Conservation (phyloP, 2,329 filamentous ascomycete species). For the Lachnellula subtilissima region DNA sequence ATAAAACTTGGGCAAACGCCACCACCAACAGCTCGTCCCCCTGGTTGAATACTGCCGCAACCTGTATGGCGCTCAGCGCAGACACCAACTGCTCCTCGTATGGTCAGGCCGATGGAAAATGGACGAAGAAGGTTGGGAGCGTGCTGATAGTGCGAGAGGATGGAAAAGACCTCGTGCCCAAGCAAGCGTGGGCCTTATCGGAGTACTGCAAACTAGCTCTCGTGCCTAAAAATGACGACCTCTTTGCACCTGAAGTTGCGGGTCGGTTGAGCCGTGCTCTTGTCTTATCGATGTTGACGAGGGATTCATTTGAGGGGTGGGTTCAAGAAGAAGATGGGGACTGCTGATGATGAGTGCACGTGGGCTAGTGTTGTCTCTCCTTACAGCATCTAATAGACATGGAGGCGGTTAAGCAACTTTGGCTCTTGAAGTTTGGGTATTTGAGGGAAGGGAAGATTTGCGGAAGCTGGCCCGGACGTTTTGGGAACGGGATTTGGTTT, state of each 20-base stretch:
- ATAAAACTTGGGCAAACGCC: too few species aligned
- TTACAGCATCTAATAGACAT: background rate
- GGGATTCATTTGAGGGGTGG: background rate
- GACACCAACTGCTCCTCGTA: background rate
- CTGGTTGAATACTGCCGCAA: background rate
- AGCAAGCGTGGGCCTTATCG: background rate
- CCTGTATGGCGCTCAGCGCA: background rate
- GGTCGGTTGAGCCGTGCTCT: background rate
- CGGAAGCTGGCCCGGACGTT: too few species aligned
- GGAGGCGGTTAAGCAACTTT: too few species aligned
- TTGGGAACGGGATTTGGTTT: too few species aligned
- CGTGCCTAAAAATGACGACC: too few species aligned
- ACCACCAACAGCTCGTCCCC: too few species aligned
- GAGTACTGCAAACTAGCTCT: background rate
- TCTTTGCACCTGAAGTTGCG: background rate
- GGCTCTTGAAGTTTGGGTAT: too few species aligned
- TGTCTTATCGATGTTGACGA: background rate
- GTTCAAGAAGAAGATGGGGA: background rate
- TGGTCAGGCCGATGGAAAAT: background rate
- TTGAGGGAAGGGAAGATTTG: too few species aligned
- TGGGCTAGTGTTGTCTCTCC: background rate
- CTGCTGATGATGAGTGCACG: background rate
- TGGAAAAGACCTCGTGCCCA: background rate
- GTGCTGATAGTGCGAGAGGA: background rate
- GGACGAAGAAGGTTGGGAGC: background rate